Conservation (phyloP, 208 protist genomes). For the Trypanosomatidae sp. region DNA sequence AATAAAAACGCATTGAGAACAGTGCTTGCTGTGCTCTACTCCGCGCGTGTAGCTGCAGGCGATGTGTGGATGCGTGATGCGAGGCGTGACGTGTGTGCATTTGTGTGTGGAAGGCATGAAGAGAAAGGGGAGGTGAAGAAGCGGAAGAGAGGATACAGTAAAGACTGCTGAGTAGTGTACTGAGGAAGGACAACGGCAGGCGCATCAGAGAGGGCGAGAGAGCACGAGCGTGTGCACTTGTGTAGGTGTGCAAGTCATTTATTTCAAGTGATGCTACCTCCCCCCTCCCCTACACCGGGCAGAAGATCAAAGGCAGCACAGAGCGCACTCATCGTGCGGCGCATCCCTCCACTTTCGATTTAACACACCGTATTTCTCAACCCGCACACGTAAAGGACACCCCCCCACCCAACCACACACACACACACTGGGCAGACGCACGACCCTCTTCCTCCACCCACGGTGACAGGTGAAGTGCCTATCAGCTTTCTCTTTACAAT, state of each 20-base stretch:
- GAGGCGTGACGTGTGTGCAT: background rate
- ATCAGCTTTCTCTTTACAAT: background rate
- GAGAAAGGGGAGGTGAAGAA: background rate
- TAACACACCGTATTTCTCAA: background rate
- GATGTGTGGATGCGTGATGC: background rate
- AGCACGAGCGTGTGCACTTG: background rate
- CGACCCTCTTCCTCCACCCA: background rate
- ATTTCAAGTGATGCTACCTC: background rate
- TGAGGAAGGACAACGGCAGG: background rate
- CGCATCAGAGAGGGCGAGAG: background rate
- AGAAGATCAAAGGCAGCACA: background rate
- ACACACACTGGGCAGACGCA: background rate
- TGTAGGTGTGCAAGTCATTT: background rate
- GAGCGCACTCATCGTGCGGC: background rate
- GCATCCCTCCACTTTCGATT: background rate
- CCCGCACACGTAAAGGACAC: background rate
- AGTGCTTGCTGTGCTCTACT: background rate
- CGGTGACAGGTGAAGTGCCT: background rate
- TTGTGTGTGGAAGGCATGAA: background rate
- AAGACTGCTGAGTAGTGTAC: background rate
- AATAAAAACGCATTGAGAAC: constrained; percentile 10
- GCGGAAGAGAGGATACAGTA: background rate
- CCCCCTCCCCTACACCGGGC: no score
- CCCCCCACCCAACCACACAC: background rate
- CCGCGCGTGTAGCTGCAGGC: background rate